A percentile compares a stretch with the other conserved stretches of the same genome.
Conservation (phyloP, 2,329 filamentous ascomycete species). For the Exophiala spinifera region DNA sequence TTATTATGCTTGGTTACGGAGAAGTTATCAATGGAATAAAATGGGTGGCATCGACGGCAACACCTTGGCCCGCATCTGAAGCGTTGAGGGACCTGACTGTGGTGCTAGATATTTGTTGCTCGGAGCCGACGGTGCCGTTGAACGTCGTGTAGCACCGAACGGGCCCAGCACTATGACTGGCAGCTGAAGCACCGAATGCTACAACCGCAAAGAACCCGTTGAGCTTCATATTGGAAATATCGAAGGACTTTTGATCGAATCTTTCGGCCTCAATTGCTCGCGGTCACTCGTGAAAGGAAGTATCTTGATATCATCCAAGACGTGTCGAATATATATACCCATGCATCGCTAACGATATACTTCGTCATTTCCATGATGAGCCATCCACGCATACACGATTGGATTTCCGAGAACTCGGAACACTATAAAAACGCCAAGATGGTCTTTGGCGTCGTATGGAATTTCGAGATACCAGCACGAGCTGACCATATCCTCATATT, state of each 20-base stretch:
- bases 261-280: not conserved
- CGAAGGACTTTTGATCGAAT: not conserved
- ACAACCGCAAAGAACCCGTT: not conserved
- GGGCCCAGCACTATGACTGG: not conserved
- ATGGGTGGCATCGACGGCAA: constrained; percentile 8
- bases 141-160: not conserved
- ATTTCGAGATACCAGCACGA: not conserved
- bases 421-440: not conserved
- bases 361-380: not conserved
- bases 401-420: not conserved
- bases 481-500: not conserved
- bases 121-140: constrained; percentile 6
- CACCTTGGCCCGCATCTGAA: constrained; percentile 9
- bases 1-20: constrained; percentile 14
- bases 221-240: not conserved
- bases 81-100: constrained; percentile 4
- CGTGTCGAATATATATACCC: not conserved
- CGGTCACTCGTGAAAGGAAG: not conserved
- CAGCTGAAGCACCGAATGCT: not conserved
- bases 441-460: not conserved
- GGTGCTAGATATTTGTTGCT: constrained; percentile 4
- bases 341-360: not conserved
- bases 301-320: not conserved
- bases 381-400: not conserved
- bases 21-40: constrained; percentile 13